Percentiles rank a stretch among this genome's conserved stretches.
Conservation (phyloP, 2,329 filamentous ascomycete genomes). For the Ophiostoma piceae region DNA sequence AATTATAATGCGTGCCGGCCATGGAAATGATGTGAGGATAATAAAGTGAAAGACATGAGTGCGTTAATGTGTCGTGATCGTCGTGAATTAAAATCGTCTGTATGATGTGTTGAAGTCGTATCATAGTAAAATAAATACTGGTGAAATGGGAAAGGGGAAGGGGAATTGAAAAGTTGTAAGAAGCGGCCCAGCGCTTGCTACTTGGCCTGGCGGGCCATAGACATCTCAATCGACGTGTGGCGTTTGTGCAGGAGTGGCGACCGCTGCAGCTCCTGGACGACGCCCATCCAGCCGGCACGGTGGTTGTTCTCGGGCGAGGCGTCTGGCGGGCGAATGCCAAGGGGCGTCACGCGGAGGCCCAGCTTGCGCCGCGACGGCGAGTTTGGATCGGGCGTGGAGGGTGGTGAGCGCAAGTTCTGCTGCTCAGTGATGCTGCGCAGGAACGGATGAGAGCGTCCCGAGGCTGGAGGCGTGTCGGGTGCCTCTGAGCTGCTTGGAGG, state of each 20-base stretch:
- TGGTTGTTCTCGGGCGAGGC: constrained; percentile 45
- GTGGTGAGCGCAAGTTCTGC: constrained; percentile 16
- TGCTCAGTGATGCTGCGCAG: constrained; percentile 16
- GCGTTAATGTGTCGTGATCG: constrained; percentile 11
- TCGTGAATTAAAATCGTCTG: neutral
- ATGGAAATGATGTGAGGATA: neutral
- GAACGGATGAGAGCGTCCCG: constrained; percentile 19
- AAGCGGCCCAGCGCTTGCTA: constrained; percentile 3
- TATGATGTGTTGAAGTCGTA: constrained; percentile 3
- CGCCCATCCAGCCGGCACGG: constrained; percentile 56
- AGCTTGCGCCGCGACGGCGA: constrained; percentile 42
- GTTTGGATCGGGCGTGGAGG: constrained; percentile 22
- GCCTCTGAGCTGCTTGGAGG: neutral
- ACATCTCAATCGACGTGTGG: constrained; percentile 57
- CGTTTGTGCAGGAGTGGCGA: constrained; percentile 57
- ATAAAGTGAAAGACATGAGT: neutral
- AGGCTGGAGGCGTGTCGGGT: constrained; percentile 13
- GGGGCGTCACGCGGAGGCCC: constrained; percentile 49
- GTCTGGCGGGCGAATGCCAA: constrained; percentile 37
- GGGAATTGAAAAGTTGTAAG: neutral
- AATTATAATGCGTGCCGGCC: neutral
- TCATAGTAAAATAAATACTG: neutral
- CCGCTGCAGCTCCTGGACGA: constrained; percentile 57
- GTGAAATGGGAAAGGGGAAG: neutral
- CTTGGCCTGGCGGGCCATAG: constrained; percentile 38